Base-by-base conservation (phyloP, 352 stramenopile genomes). In the Bremia lactucae region DNA sequence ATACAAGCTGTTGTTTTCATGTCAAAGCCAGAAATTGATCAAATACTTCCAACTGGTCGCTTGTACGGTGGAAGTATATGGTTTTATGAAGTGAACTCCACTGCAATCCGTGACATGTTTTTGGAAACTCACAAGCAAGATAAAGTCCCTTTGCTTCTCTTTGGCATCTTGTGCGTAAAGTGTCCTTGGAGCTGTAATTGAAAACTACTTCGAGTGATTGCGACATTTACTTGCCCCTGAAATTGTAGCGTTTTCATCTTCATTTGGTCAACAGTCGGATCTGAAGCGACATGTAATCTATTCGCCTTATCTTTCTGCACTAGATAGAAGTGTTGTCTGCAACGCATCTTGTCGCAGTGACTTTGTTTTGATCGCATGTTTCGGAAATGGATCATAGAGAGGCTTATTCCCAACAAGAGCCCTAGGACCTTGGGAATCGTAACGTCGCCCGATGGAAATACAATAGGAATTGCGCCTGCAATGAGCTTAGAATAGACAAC, bases 171-270 rank as follows among this genome's bases (percentile, higher is more conserved):
- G 10, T 55, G 52, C 43, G 68, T 85, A 46, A 89, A 85, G 8
- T 47, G 55, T 1, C 73, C 76, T 37, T 89, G 73, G 0, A 87
- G 34, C 23, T 84, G 73, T 16, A 89, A 49, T 47, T 62, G 69
- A 18, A 39, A 38, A 10, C 16, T 43, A 15, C 31, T 41, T 1
- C 16, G 16, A 14, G 20, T 42, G 2, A 13, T 21, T 24, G 14
- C 10, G 19, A 46, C 39, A 13, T 4, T 3, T 29, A 62, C 24
- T 46, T 57, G 52, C 7, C 52, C 52, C 21, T 53, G 46, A 25
- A 62, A 62, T 13, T 38, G 42, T 21, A 39, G 29, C 13, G 47
- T 57, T 8, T 57, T 22, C 36, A 62, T 47, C 39, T 49, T 10
- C 28, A 52, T 3, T 19, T 11, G 24, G 3, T 36, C 28, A 9